Evolutionary conservation across 2,329 filamentous ascomycete species (phyloP).

Genomic region (Thyridium curvatum): DNA sequence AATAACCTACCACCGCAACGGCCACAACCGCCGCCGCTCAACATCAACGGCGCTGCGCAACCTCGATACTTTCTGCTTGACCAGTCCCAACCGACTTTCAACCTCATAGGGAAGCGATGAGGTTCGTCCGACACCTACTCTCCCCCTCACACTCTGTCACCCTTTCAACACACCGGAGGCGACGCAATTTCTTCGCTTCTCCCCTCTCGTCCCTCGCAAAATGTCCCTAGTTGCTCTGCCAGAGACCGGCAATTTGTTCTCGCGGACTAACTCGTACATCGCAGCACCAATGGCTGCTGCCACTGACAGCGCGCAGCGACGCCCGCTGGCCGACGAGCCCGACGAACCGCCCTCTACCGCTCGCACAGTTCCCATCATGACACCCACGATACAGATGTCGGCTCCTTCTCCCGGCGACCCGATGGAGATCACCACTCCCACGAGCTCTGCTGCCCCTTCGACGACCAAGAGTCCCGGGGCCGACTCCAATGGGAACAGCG

Average conservation of each 20-base stretch:
- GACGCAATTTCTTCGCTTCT: not conserved
- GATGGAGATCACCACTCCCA: conserved; percentile 55
- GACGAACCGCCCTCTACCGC: conserved; percentile 38
- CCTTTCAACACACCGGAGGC: not conserved
- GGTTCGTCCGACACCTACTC: conserved; percentile 2
- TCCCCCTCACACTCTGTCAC: not conserved
- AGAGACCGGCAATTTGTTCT: not conserved
- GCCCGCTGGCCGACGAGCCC: conserved; percentile 30
- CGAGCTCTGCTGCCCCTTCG: conserved; percentile 35
- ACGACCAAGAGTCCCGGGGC: conserved; percentile 34
- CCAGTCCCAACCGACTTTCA: not conserved
- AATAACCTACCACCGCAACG: not conserved
- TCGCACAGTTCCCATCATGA: conserved; percentile 51
- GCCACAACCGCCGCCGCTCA: not conserved
- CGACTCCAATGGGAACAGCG: conserved; percentile 24
- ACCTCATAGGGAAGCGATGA: conserved; percentile 2
- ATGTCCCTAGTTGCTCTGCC: not conserved
- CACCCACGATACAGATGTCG: conserved; percentile 52
- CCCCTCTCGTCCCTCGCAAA: not conserved
- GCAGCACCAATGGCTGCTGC: conserved; percentile 46
- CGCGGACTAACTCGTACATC: conserved; percentile 11
- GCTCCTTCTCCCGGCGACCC: conserved; percentile 51
- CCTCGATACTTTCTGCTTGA: not conserved
- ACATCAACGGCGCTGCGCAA: not conserved
- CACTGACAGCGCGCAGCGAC: conserved; percentile 43